Evolutionary conservation across 208 protist species (phyloP), one percentile per base, ranked within the genome.

Genomic region (Blechomonas ayalai): DNA sequence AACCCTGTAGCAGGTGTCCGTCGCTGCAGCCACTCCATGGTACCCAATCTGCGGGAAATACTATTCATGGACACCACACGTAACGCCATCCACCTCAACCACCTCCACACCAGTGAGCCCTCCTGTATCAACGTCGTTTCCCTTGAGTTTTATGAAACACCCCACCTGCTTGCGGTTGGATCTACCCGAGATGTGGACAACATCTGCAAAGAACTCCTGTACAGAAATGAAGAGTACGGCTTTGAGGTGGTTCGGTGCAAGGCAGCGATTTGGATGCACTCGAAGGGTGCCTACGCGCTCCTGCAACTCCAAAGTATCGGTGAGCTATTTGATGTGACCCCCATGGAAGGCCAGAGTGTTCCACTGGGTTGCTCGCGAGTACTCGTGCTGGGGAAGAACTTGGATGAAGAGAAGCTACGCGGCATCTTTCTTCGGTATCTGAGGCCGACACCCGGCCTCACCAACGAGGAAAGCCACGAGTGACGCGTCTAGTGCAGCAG

Each of bases 161-260:
- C 44, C 2, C 38, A 55, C 19, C 42, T 59, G 44, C 57, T 90
- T 15, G 62, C 67, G 27, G 59, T 90, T 4, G 24, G 49, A 31
- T 61, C 63, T 36, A 28, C 32, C 13, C 50, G 56, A 27, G 78
- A 80, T 33, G 63, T 90, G 3, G 72, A 93, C 42, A 38, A 58
- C 35, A 82, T 93, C 28, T 86, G 78, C 52, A 72, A 65, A 15
- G 72, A 84, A 22, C 54, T 93, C 25, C 55, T 93, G 12, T 93
- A 93, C 59, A 62, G 59, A 29, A 49, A 54, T 13, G 73, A 81
- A 38, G 66, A 86, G 34, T 47, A 69, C 23, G 61, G 61, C 8
- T 90, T 85, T 42, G 85, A 93, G 43, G 81, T 90, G 40, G 65
- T 93, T 36, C 81, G 85, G 16, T 93, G 78, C 67, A 93, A 93